phyloP scores from a whole-genome alignment of 75 land plant species.

The Cryptomeria japonica region DNA sequence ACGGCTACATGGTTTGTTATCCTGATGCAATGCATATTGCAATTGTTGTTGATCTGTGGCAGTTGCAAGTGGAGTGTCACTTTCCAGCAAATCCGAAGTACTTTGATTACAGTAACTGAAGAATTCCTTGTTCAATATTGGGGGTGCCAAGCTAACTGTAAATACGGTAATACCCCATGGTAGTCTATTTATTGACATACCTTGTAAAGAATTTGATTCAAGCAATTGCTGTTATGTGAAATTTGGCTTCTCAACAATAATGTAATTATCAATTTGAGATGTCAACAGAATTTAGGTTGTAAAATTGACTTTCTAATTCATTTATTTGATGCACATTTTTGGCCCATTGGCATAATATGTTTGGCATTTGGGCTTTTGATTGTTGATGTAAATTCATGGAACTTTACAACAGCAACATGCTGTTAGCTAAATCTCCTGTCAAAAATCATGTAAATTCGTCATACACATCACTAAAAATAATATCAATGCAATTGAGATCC shows the following conservation, averaged over 20 bases:
- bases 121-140: background rate
- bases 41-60: slow-evolving; percentile 27
- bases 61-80: slow-evolving; percentile 91
- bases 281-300: background rate
- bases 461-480: background rate
- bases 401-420: background rate
- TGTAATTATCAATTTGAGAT: background rate
- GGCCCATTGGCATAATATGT: background rate
- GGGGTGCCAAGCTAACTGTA: background rate
- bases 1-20: background rate
- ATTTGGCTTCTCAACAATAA: background rate
- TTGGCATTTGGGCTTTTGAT: background rate
- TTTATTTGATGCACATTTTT: background rate
- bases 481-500: background rate
- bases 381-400: background rate
- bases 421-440: background rate
- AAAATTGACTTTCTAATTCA: background rate
- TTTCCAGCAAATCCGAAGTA: slow-evolving; percentile 94
- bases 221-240: background rate
- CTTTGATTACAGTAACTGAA: slow-evolving; percentile 78
- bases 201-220: slow-evolving; percentile 1
- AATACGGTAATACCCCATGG: background rate
- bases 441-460: too few relatives aligned
- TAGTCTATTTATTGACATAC: background rate
- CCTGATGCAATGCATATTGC: background rate